Percentiles rank a stretch among this genome's conserved stretches.
Conservation (phyloP, 208 protist species). For the Strigomonas culicis region DNA sequence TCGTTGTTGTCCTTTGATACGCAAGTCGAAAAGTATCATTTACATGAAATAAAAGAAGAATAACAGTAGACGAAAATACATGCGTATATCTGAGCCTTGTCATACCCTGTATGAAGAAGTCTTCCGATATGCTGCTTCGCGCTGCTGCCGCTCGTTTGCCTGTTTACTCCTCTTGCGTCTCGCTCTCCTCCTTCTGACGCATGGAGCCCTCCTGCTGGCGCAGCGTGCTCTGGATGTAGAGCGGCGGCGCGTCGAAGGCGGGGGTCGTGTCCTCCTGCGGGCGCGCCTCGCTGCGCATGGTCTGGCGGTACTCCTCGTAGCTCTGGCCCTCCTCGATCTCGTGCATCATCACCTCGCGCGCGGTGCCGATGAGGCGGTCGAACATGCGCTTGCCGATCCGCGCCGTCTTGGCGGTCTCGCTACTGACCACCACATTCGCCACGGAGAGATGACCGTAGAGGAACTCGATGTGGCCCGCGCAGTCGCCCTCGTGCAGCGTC, state of each 20-base stretch:
- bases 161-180: too few relatives aligned
- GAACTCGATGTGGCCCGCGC: slow-evolving; percentile 68
- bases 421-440: slow-evolving; percentile 48
- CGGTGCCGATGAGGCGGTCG: slow-evolving; percentile 55
- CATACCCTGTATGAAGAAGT: background rate
- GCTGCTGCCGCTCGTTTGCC: too few relatives aligned
- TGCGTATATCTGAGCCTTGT: too few relatives aligned
- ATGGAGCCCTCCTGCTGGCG: background rate
- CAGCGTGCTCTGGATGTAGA: background rate
- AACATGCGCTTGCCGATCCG: slow-evolving; percentile 70
- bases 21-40: too few relatives aligned
- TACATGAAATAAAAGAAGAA: too few relatives aligned
- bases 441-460: slow-evolving; percentile 64
- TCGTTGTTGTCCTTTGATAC: too few relatives aligned
- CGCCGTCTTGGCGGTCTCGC: slow-evolving; percentile 41
- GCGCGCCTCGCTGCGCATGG: background rate
- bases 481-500: slow-evolving; percentile 36
- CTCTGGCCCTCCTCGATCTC: slow-evolving; percentile 21
- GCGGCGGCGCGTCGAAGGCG: background rate
- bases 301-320: background rate
- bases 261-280: background rate
- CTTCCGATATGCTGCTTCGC: background rate
- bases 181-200: background rate
- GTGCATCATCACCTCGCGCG: slow-evolving; percentile 77
- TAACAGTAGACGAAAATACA: too few relatives aligned